Evolutionary conservation across 192 early-diverging fungal genomes (phyloP), one percentile per base, ranked within the genome.

Genomic region (Paraglomus occultum): DNA sequence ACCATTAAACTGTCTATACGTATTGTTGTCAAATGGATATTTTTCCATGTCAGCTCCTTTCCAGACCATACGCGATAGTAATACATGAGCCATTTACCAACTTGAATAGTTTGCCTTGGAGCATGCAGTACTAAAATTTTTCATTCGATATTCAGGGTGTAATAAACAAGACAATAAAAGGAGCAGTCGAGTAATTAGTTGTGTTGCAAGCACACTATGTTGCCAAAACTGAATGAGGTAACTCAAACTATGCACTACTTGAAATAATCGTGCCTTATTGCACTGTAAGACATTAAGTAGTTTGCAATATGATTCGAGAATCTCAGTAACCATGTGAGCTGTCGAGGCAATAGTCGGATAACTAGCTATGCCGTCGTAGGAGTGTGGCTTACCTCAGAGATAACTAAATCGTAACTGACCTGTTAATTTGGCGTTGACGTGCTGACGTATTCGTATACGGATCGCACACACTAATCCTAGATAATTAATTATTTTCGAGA

Each of bases 11-110:
- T 69, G 54, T 5, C 49, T 18, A 58, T 39, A 58, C 18, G 44
- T 58, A 3, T 23, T 45, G 49, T 18, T 1, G 58, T 69, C 44
- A 58, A 69, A 69, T 22, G 67, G 67, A 12, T 46, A 49, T 53
- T 69, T 44, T 44, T 47, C 11, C 42, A 58, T 2, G 7, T 55
- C 58, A 31, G 53, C 4, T 52, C 5, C 4, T 18, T 3, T 20
- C 1, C 0, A 45, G 17, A 48, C 45, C 45, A 69, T 17, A 7
- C 53, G 3, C 49, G 14, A 69, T 69, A 69, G 45, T 67, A 67
- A 58, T 58, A 69, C 6, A 0, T 38, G 39, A 69, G 4, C 10
- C 10, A 69, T 48, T 39, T 5, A 23, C 7, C 45, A 17, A 69
- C 1, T 8, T 58, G 12, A 17, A 69, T 38, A 58, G 14, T 69